A percentile compares a stretch with the other conserved stretches of the same genome.
Evolutionary conservation across 2,329 filamentous ascomycete species (phyloP).

Genomic region (Ophiosphaerella korrae): DNA sequence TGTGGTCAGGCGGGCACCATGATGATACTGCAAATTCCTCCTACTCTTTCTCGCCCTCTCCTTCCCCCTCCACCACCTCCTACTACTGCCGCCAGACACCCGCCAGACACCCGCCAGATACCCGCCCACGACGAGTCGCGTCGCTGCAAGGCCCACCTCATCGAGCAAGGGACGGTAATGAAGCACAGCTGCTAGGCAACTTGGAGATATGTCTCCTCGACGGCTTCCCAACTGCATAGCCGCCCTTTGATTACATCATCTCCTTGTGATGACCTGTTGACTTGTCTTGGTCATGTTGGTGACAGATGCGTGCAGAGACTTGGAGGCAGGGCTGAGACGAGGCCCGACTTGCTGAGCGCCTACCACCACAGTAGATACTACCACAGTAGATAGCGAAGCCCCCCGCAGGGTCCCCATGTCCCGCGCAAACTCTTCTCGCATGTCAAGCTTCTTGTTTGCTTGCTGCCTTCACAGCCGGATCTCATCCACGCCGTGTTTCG

Average conservation of each 20-base stretch:
- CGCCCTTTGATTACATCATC: too few relatives aligned
- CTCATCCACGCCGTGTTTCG: not conserved
- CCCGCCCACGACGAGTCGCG: not conserved
- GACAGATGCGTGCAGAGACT: not conserved
- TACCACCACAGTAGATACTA: too few relatives aligned
- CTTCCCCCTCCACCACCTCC: too few relatives aligned
- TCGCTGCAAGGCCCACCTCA: not conserved
- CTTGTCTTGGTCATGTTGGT: not conserved
- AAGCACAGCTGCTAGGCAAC: not conserved
- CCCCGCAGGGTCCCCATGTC: too few relatives aligned
- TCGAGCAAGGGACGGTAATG: not conserved
- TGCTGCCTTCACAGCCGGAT: too few relatives aligned
- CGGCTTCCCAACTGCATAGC: not conserved
- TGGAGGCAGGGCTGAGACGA: slow-evolving; percentile 1
- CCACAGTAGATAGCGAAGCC: too few relatives aligned
- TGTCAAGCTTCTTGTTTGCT: too few relatives aligned
- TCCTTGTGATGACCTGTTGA: too few relatives aligned
- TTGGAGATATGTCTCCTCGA: not conserved
- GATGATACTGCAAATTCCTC: not conserved
- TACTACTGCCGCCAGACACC: not conserved
- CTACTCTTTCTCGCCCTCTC: too few relatives aligned
- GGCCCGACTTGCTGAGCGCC: not conserved
- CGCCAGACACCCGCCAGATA: not conserved
- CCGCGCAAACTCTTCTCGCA: too few relatives aligned
- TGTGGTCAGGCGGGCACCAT: not conserved